phyloP scores from a whole-genome alignment of 148 eudicot genomes.

The Fallopia convolvulus region DNA sequence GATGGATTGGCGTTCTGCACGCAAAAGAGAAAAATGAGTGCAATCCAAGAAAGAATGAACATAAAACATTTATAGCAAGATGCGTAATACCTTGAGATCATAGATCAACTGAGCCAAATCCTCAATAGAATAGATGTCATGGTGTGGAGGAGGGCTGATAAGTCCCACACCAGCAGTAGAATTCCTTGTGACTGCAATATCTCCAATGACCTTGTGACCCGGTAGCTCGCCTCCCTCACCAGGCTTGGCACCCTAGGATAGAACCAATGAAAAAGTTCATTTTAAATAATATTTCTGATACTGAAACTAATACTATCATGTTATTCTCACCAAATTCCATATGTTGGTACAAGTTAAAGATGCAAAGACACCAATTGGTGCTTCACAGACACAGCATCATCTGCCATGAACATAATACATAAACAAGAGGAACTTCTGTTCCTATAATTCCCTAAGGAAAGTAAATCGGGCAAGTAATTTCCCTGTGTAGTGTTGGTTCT shows the following conservation, averaged over 20 bases:
- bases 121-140: conserved; percentile 96
- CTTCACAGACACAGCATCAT: conserved; percentile 55
- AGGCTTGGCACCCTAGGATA: conserved; percentile 87
- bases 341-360: conserved; percentile 59
- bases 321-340: conserved; percentile 70
- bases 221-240: conserved; percentile 99
- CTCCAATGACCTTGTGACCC: conserved; percentile 97
- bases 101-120: conserved; percentile 95
- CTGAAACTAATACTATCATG: conserved; percentile 20
- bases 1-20: conserved; percentile 86
- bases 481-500: not conserved
- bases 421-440: conserved; percentile 58
- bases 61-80: not conserved
- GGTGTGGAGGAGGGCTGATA: conserved; percentile 99
- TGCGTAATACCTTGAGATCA: conserved; percentile 71
- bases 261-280: not conserved
- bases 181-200: conserved; percentile 88
- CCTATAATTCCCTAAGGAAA: conserved; percentile 22
- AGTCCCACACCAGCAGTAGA: conserved; percentile 99
- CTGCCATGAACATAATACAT: conserved; percentile 74
- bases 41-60: not conserved
- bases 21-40: not conserved
- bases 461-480: not conserved
- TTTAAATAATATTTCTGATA: conserved; percentile 3
- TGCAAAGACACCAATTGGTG: conserved; percentile 62